Conservation (phyloP, 768 basidiomycete genomes). For the Dendrothele bispora region DNA sequence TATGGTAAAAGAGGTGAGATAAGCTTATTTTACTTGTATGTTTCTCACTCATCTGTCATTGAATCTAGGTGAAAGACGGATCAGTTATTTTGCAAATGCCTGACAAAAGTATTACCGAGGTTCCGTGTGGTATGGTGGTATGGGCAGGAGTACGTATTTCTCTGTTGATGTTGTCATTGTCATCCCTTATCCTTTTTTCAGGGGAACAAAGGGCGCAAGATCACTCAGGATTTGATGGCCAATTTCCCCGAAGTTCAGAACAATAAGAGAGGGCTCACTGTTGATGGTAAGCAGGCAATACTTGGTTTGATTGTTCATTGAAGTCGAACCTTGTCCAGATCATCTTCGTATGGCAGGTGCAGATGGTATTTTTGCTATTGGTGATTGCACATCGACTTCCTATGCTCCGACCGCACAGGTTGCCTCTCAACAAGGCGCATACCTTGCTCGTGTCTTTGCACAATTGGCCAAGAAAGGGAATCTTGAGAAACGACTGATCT, state of each 20-base stretch:
- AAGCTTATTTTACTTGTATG: background rate
- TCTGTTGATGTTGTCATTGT: background rate
- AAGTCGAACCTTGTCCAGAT: constrained; percentile 39
- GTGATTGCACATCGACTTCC: constrained; percentile 90
- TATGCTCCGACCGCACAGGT: constrained; percentile 99
- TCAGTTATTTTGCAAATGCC: constrained; percentile 87
- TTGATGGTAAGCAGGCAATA: constrained; percentile 58
- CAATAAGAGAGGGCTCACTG: constrained; percentile 82
- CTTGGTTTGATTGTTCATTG: background rate
- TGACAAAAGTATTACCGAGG: constrained; percentile 81
- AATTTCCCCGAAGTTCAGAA: constrained; percentile 77
- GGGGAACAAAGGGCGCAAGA: constrained; percentile 63
- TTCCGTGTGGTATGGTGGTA: constrained; percentile 93
- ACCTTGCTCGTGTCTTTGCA: constrained; percentile 80
- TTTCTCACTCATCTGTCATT: background rate
- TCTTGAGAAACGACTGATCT: constrained; percentile 41
- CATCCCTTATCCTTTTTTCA: constrained; percentile 36
- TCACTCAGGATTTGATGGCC: constrained; percentile 52
- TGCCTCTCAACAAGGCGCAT: constrained; percentile 91
- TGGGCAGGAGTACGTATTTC: constrained; percentile 71
- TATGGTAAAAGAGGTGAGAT: constrained; percentile 86
- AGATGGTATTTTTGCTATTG: constrained; percentile 85
- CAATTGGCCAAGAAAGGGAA: constrained; percentile 76
- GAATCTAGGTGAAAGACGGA: constrained; percentile 63
- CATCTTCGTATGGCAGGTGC: constrained; percentile 80